Conservation (phyloP, 164 flowering plant species). For the Sextonia rubra region DNA sequence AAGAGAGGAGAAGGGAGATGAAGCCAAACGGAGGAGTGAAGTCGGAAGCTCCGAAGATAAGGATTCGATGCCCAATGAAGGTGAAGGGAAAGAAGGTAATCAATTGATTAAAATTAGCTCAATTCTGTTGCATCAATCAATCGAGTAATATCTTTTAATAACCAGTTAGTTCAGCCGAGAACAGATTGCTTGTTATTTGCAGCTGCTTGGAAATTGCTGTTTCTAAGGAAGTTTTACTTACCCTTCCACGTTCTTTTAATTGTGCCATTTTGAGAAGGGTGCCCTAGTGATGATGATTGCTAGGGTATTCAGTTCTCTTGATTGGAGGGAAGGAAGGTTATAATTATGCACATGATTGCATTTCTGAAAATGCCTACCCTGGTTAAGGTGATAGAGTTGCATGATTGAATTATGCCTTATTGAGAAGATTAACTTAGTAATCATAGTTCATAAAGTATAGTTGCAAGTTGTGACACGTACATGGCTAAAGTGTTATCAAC, state of each 20-base stretch:
- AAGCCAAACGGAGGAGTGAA: constrained; percentile 17
- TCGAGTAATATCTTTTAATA: too few species aligned
- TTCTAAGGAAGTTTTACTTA: neutral
- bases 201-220: neutral
- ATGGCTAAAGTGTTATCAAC: neutral
- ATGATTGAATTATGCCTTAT: too few species aligned
- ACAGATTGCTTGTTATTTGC: too few species aligned
- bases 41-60: constrained; percentile 10
- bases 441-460: neutral
- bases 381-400: too few species aligned
- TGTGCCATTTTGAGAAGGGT: neutral
- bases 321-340: neutral
- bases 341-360: too few species aligned
- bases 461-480: neutral
- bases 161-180: too few species aligned
- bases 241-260: too few species aligned
- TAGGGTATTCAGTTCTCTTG: neutral
- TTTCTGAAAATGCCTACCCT: too few species aligned
- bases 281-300: neutral
- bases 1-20: constrained; percentile 21
- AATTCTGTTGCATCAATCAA: neutral
- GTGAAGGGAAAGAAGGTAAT: constrained; percentile 49
- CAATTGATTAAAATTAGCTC: neutral
- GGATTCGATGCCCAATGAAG: constrained; percentile 19
- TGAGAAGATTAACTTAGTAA: neutral